Percentiles rank a stretch among this genome's conserved stretches.
phyloP scores from a whole-genome alignment of 2,329 filamentous ascomycete genomes.

The Sclerotinia nivalis region DNA sequence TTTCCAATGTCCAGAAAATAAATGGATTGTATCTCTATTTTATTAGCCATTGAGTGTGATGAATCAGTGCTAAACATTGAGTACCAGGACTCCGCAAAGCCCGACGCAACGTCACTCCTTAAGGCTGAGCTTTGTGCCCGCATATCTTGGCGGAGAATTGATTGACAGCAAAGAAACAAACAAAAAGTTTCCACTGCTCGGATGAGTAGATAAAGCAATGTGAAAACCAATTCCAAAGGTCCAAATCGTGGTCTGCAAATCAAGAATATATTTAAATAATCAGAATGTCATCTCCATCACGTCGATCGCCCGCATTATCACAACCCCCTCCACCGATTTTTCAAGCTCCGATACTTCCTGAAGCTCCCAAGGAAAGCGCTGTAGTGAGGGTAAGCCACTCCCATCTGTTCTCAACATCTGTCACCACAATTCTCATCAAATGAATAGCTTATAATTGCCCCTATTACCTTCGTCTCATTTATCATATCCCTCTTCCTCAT shows the following conservation, averaged over 20 bases:
- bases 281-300: conserved; percentile 14
- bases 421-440: background rate
- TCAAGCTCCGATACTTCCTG: conserved; percentile 25
- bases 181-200: background rate
- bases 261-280: background rate
- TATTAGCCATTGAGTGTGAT: background rate
- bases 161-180: background rate
- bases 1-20: no score
- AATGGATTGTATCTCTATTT: no score
- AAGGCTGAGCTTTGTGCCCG: conserved; percentile 10
- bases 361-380: conserved; percentile 35
- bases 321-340: conserved; percentile 8
- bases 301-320: conserved; percentile 22
- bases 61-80: background rate
- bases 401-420: background rate
- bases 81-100: background rate
- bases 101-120: background rate
- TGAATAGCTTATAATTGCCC: conserved; percentile 38
- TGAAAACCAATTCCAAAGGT: background rate
- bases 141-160: background rate
- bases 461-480: conserved; percentile 41
- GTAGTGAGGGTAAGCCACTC: conserved; percentile 32
- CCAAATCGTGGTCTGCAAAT: background rate
- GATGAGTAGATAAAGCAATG: conserved; percentile 8
- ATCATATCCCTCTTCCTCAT: conserved; percentile 41